Base-by-base conservation (phyloP, 176 grass and related monocot genomes). In the Zoysia pacifica region DNA sequence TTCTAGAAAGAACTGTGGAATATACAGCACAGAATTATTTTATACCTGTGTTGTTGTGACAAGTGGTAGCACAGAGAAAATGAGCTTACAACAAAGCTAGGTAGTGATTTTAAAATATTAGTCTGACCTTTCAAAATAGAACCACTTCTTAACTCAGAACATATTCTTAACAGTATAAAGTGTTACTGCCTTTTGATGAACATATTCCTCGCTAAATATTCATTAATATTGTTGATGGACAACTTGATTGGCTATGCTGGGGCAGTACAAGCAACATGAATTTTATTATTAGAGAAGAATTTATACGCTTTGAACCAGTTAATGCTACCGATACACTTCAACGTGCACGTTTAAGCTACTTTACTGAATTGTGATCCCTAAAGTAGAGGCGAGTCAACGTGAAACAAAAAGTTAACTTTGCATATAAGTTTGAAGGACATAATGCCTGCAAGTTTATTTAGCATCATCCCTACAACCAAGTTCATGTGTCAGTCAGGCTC, bases 131-230 rank as follows among this genome's bases (percentile, higher is more conserved):
- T 89, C 87, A 65, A 86, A 85, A 3, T 53, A 86, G 78, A 28
- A 28, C 28, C 28, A 28, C 28, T 28, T 28, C 28, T 28, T 28
- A 28, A 28, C 28, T 28, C 28, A 28, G 28, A 89, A 86, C 78
- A 85, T 54, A 74, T 77, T 67, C 83, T 72, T 75, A 61, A 77
- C 72, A 73, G 43, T 54, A 53, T 53, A 82, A 85, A 89, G 83
- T 82, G 83, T 41, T 53, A 47, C 46, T 68, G 37, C 46, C 87
- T 86, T 89, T 81, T 61, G 69, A 48, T 68, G 59, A 50, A 62
- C 62, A 86, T 82, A 85, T 89, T 77, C 73, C 79, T 89, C 51
- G n/a, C 20, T 61, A 81, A 67, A 61, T 82, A 85, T 89, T 63
- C 60, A 67, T 59, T 82, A 45, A 36, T 78, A 38, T 36, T 73